Percentiles rank a stretch among this genome's conserved stretches.
phyloP scores from a whole-genome alignment of 140 eudicot genomes.

The Oenanthe javanica region DNA sequence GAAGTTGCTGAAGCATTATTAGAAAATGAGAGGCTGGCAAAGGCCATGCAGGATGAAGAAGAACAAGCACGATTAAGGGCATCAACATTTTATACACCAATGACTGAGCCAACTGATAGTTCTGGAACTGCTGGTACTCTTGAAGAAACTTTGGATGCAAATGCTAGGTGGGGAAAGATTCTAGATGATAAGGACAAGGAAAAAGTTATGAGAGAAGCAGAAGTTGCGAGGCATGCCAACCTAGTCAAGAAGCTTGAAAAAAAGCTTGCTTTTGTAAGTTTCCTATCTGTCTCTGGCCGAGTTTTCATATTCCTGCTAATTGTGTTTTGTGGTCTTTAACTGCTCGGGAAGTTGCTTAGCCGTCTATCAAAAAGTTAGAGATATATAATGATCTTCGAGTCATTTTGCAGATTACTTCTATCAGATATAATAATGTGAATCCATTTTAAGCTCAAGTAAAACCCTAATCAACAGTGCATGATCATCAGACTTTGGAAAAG shows the following conservation, averaged over 20 bases:
- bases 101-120: slow-evolving; percentile 25
- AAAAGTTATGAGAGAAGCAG: slow-evolving; percentile 69
- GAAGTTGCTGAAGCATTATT: slow-evolving; percentile 68
- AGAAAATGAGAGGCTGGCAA: slow-evolving; percentile 70
- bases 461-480: neutral
- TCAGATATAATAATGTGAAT: neutral
- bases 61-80: slow-evolving; percentile 80
- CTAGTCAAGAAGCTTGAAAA: slow-evolving; percentile 78
- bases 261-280: slow-evolving; percentile 82
- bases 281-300: neutral
- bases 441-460: neutral
- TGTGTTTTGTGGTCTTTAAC: neutral
- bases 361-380: neutral
- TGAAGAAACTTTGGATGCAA: slow-evolving; percentile 67
- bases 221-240: slow-evolving; percentile 51
- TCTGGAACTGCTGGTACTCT: slow-evolving; percentile 70
- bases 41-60: slow-evolving; percentile 75
- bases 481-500: neutral
- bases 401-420: neutral
- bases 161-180: slow-evolving; percentile 65
- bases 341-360: neutral
- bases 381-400: neutral
- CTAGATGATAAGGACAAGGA: slow-evolving; percentile 40
- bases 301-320: neutral
- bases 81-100: slow-evolving; percentile 37